Evolutionary conservation across 1,284 basidiomycete species (phyloP).

Genomic region (Cutaneotrichosporon cutaneum): DNA sequence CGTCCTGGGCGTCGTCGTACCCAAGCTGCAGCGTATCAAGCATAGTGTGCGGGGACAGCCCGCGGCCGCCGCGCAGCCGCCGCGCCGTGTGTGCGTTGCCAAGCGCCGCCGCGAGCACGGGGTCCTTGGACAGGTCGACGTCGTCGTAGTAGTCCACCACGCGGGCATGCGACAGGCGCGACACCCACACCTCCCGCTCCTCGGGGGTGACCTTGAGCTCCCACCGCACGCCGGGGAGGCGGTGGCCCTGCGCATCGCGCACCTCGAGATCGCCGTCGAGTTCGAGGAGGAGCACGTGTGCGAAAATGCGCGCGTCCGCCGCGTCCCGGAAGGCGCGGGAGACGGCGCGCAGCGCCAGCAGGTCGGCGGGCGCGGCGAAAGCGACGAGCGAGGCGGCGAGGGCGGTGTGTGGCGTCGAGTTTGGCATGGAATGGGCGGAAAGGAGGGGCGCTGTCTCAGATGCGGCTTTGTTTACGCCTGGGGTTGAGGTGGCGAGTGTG

Average conservation of each 20-base stretch:
- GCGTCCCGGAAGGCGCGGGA: slow-evolving; percentile 7
- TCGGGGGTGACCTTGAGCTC: neutral
- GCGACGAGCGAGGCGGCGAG: slow-evolving; percentile 6
- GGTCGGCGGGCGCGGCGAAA: slow-evolving; percentile 3
- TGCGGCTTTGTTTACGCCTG: neutral
- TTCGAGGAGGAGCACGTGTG: slow-evolving; percentile 6
- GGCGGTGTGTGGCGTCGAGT: neutral
- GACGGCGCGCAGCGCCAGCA: slow-evolving; percentile 8
- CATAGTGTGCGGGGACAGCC: slow-evolving; percentile 4
- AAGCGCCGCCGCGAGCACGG: slow-evolving; percentile 5
- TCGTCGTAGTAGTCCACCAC: slow-evolving; percentile 14
- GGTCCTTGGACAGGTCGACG: slow-evolving; percentile 11
- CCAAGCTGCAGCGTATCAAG: slow-evolving; percentile 13
- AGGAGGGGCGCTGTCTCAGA: neutral
- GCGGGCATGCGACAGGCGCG: neutral
- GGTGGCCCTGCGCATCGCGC: slow-evolving; percentile 5
- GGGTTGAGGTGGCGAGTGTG: neutral
- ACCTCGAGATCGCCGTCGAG: slow-evolving; percentile 11
- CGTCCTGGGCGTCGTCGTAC: slow-evolving; percentile 1
- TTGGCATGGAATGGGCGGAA: neutral
- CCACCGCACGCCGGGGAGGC: slow-evolving; percentile 13
- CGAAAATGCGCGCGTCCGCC: slow-evolving; percentile 10
- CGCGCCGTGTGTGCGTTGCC: neutral
- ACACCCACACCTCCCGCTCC: neutral
- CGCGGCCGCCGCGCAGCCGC: slow-evolving; percentile 5